These are phyloP conservation scores for Trichoderma erinaceum DNA, from an alignment of 495 filamentous ascomycete species.

Conservation along the genomic window DNA sequence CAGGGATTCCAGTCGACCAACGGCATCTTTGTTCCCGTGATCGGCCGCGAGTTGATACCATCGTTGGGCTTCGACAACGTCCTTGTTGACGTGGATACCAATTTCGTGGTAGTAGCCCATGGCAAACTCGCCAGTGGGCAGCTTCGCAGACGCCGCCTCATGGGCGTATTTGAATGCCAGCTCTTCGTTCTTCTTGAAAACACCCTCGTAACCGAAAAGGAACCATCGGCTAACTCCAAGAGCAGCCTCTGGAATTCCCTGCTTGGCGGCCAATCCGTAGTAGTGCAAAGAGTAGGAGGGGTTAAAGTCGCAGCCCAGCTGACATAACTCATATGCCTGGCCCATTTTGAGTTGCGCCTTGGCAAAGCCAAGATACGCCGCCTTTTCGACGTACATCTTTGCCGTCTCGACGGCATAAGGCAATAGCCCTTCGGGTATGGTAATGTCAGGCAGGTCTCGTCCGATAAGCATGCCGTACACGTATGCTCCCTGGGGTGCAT, in stretches of 20 bases:
- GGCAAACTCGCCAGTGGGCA: slow-evolving; percentile 91
- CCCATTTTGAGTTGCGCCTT: slow-evolving; percentile 98
- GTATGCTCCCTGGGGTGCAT: slow-evolving; percentile 95
- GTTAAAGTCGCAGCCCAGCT: slow-evolving; percentile 90
- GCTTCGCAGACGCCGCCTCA: slow-evolving; percentile 68
- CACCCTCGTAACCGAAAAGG: slow-evolving; percentile 82
- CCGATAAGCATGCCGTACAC: slow-evolving; percentile 94
- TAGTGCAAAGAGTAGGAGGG: slow-evolving; percentile 90
- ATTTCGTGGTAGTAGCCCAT: slow-evolving; percentile 98
- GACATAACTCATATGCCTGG: slow-evolving; percentile 87
- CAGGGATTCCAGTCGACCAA: slow-evolving; percentile 73
- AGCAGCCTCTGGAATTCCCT: slow-evolving; percentile 82
- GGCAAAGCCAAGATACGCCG: slow-evolving; percentile 91
- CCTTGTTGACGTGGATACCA: slow-evolving; percentile 75
- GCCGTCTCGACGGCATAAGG: slow-evolving; percentile 70
- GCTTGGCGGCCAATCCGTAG: slow-evolving; percentile 85
- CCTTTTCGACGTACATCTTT: slow-evolving; percentile 87
- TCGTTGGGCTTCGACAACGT: slow-evolving; percentile 72
- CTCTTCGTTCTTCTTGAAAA: slow-evolving; percentile 92
- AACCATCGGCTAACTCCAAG: slow-evolving; percentile 99
- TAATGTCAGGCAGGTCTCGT: slow-evolving; percentile 81
- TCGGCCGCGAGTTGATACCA: slow-evolving; percentile 91
- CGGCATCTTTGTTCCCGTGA: slow-evolving; percentile 88
- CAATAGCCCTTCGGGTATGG: slow-evolving; percentile 62
- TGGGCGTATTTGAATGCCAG: slow-evolving; percentile 87